Conservation (phyloP, 1,284 basidiomycete genomes). For the Malassezia dermatis region DNA sequence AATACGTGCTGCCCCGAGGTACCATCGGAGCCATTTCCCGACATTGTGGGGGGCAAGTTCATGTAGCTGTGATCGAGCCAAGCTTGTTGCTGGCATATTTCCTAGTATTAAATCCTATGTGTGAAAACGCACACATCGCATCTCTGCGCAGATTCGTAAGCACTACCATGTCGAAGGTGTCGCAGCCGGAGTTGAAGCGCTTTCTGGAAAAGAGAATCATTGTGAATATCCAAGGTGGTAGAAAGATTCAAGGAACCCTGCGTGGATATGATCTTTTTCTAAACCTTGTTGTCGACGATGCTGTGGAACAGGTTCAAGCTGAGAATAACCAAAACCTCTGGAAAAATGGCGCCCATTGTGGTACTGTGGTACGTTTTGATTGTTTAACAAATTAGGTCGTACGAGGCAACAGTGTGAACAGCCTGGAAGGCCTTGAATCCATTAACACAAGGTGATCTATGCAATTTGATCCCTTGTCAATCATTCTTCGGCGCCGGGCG, state of each 20-base stretch:
- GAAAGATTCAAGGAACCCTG: slow-evolving; percentile 87
- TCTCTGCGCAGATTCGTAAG: not conserved
- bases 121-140: not conserved
- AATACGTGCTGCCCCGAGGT: not conserved
- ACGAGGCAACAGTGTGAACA: slow-evolving; percentile 44
- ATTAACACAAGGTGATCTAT: slow-evolving; percentile 28
- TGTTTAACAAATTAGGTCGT: slow-evolving; percentile 23
- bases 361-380: slow-evolving; percentile 31
- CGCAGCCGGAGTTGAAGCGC: slow-evolving; percentile 47
- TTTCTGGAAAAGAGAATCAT: slow-evolving; percentile 98
- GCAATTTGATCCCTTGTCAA: not conserved
- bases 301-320: slow-evolving; percentile 66
- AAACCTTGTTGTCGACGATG: slow-evolving; percentile 93
- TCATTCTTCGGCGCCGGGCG: not conserved
- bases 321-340: slow-evolving; percentile 64
- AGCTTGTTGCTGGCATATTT: slow-evolving; percentile 1
- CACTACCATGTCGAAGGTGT: slow-evolving; percentile 35
- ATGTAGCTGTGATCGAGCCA: not conserved
- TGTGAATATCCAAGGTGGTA: slow-evolving; percentile 86
- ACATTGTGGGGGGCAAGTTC: not conserved
- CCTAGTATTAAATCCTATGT: not conserved
- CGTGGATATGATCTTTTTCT: slow-evolving; percentile 98
- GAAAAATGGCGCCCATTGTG: slow-evolving; percentile 34
- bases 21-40: not conserved
- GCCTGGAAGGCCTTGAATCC: slow-evolving; percentile 39